These are phyloP conservation scores for Ceratobasidium sp. DNA, from an alignment of 1,284 basidiomycete genomes.

Conservation along the genomic window DNA sequence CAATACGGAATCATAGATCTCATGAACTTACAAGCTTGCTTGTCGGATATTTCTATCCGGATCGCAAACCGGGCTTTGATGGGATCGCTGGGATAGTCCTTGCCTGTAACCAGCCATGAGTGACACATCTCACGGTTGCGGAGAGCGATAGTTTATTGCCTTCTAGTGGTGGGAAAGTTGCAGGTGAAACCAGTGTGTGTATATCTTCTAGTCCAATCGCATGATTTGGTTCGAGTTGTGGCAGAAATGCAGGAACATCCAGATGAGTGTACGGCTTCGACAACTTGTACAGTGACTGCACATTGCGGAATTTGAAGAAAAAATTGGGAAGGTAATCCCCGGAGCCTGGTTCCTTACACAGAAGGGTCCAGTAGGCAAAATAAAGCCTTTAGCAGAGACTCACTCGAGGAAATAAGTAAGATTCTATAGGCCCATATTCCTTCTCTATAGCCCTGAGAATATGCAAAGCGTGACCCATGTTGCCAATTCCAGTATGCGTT, in stretches of 20 bases:
- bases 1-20: not conserved
- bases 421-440: constrained; percentile 29
- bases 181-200: not conserved
- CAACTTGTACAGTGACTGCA: not conserved
- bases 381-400: not conserved
- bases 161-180: not conserved
- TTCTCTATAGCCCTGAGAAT: constrained; percentile 30
- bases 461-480: constrained; percentile 21
- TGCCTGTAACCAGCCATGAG: not conserved
- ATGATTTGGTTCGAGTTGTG: constrained; percentile 22
- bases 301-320: constrained; percentile 33
- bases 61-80: constrained; percentile 3
- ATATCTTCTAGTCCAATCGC: constrained; percentile 16
- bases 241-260: constrained; percentile 1
- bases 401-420: constrained; percentile 32
- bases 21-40: constrained; percentile 12
- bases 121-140: not conserved
- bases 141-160: not conserved
- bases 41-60: constrained; percentile 27
- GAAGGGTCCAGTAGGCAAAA: not conserved
- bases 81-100: not conserved
- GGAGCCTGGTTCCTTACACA: constrained; percentile 21
- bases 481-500: constrained; percentile 28
- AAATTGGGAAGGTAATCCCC: constrained; percentile 29
- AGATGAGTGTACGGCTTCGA: constrained; percentile 27